These are phyloP conservation scores for Edaphochlamys debaryana DNA, from an alignment of 139 green algal genomes.

Conservation along the genomic window DNA sequence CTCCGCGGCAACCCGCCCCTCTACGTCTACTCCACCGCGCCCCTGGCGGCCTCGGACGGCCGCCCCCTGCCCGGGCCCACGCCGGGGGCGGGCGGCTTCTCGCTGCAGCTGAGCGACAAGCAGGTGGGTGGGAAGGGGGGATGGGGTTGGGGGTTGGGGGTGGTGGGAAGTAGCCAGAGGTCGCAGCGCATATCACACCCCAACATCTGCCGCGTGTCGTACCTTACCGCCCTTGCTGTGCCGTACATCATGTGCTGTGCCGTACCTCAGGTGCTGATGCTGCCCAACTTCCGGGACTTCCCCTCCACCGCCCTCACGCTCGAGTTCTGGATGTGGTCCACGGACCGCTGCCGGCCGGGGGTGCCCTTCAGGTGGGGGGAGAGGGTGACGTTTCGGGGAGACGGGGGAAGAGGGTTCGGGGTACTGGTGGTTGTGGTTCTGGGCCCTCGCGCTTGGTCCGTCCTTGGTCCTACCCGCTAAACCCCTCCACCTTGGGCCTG, in stretches of 20 bases:
- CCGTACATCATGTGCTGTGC: too few species aligned
- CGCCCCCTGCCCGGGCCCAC: constrained; percentile 58
- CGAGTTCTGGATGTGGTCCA: constrained; percentile 91
- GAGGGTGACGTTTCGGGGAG: constrained; percentile 69
- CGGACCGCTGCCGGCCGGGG: constrained; percentile 69
- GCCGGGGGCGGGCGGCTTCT: constrained; percentile 73
- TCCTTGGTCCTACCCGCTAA: too few species aligned
- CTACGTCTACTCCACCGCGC: constrained; percentile 80
- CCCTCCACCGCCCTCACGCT: constrained; percentile 79
- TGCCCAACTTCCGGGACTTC: constrained; percentile 80
- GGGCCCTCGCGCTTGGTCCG: too few species aligned
- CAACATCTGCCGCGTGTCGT: too few species aligned
- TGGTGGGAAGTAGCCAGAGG: too few species aligned
- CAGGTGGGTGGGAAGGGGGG: constrained; percentile 64
- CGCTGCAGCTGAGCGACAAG: constrained; percentile 76
- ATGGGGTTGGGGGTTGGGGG: too few species aligned
- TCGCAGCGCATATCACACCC: too few species aligned
- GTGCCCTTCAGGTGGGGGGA: constrained; percentile 77
- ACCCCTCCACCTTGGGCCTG: too few species aligned
- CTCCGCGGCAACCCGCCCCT: constrained; percentile 59
- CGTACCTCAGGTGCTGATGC: constrained; percentile 86
- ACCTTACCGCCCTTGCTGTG: too few species aligned
- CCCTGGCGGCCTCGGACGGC: constrained; percentile 66
- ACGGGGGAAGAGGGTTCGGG: too few species aligned
- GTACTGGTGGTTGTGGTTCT: too few species aligned